Base-by-base conservation (phyloP, 73 alveolate species). In the Paraurostyla sp. region DNA sequence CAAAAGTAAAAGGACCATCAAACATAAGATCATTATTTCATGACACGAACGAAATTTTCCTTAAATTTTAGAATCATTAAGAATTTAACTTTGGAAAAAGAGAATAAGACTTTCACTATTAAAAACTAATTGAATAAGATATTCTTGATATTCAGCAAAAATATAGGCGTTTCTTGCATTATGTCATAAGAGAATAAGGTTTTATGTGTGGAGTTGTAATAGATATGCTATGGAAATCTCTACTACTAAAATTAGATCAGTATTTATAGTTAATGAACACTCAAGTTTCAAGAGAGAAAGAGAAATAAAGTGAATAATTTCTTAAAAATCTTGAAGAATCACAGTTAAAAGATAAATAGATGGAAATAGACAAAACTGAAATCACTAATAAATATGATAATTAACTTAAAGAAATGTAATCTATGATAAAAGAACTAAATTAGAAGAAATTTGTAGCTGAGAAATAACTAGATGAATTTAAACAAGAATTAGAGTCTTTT, bases 151-250 rank as follows among this genome's bases (percentile, higher is more conserved):
- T 65, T 38, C 38, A 65, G 41, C 7, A 58, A 40, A 65, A 38
- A 65, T 65, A 65, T 22, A 32, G 82, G 41, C 35, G 82, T n/a
- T 65, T 38, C 23, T 15, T 65, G 42, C 58, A 65, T 33, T 65
- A 65, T 65, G 41, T 65, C 2, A 40, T 65, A 1, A 65, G 42
- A 38, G 82, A 65, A 65, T 65, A 56, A 36, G 82, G 82, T 3
- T 65, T 65, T 65, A 65, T 65, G 82, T 16, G 82, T 38, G 82
- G 60, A 11, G 82, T 65, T 9, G 82, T 65, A 2, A 65, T 65
- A 65, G 82, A 65, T 35, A 65, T 65, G 82, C 82, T 65, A 3
- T 65, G 82, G 82, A 65, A 65, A 65, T 38, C 82, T 38, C 23
- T 65, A 7, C 13, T 65, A 38, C 36, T 65, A 18, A 65, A 65